phyloP scores from a whole-genome alignment of 768 basidiomycete species.

The Termitomyces sp. region DNA sequence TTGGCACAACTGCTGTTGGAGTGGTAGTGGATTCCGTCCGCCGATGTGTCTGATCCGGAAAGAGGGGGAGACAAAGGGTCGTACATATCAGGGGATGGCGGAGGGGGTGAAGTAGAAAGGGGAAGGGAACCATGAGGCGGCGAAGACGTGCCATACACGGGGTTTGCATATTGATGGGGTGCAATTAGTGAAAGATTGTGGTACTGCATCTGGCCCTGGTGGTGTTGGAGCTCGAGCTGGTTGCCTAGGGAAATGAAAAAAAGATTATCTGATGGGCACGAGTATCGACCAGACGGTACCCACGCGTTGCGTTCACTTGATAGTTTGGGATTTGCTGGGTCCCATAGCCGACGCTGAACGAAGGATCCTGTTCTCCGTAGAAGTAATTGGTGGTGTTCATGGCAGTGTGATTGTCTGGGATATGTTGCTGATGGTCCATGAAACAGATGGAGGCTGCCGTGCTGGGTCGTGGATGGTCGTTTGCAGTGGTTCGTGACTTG shows the following conservation, averaged over 20 bases:
- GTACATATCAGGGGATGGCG: conserved; percentile 74
- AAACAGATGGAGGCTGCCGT: conserved; percentile 21
- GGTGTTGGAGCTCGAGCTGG: conserved; percentile 54
- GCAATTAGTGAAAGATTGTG: conserved; percentile 65
- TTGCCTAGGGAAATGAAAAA: conserved; percentile 47
- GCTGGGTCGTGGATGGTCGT: conserved; percentile 18
- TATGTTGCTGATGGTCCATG: conserved; percentile 39
- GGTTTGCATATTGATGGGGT: conserved; percentile 56
- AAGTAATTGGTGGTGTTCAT: conserved; percentile 41
- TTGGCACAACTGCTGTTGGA: conserved; percentile 75
- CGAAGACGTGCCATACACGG: conserved; percentile 48
- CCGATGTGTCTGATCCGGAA: conserved; percentile 87
- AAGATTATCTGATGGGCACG: conserved; percentile 68
- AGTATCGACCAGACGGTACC: conserved; percentile 46
- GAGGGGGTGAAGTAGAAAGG: conserved; percentile 66
- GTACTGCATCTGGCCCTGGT: conserved; percentile 35
- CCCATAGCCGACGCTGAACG: conserved; percentile 46
- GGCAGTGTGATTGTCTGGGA: conserved; percentile 43
- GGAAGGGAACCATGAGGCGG: conserved; percentile 69
- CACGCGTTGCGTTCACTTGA: conserved; percentile 64
- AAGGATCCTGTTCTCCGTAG: conserved; percentile 52
- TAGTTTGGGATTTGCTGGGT: conserved; percentile 50
- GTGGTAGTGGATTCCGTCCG: conserved; percentile 74
- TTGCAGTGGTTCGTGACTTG: conserved; percentile 17
- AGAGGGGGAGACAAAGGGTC: conserved; percentile 81